Conservation (phyloP, 2,329 filamentous ascomycete genomes). For the Paramyrothecium sp. region DNA sequence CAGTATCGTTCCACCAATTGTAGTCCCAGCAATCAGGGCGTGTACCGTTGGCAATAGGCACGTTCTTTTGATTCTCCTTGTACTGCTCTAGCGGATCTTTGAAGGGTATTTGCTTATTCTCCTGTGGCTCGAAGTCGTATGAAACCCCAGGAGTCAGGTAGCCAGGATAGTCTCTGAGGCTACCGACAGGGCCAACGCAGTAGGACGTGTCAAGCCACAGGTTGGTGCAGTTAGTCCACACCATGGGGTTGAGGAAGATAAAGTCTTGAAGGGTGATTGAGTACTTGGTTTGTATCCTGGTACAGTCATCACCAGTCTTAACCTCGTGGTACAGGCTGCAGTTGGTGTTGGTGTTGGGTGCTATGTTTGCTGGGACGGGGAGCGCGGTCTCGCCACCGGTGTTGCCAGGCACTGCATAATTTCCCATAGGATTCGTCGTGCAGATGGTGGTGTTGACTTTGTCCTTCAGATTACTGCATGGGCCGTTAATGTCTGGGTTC, state of each 20-base stretch:
- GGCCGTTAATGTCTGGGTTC: background rate
- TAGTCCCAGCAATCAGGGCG: background rate
- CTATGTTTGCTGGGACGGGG: background rate
- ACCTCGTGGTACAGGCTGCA: background rate
- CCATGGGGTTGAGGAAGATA: slow-evolving; percentile 3
- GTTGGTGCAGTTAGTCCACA: slow-evolving; percentile 9
- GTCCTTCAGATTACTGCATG: background rate
- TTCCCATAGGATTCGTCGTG: background rate
- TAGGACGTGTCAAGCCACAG: slow-evolving; percentile 7
- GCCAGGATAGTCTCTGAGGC: background rate
- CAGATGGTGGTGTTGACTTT: background rate
- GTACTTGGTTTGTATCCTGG: background rate
- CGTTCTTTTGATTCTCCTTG: background rate
- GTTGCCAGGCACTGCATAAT: background rate
- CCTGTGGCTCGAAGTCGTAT: background rate
- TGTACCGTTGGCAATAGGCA: background rate
- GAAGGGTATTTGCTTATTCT: background rate
- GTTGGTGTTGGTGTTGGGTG: background rate
- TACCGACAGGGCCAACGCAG: slow-evolving; percentile 7
- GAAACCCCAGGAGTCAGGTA: background rate
- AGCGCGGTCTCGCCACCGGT: background rate
- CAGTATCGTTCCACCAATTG: background rate
- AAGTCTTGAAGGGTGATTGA: background rate
- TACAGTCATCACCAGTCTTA: background rate
- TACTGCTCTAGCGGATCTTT: background rate